Evolutionary conservation across 768 basidiomycete species (phyloP).

Genomic region (Lentinula boryana): DNA sequence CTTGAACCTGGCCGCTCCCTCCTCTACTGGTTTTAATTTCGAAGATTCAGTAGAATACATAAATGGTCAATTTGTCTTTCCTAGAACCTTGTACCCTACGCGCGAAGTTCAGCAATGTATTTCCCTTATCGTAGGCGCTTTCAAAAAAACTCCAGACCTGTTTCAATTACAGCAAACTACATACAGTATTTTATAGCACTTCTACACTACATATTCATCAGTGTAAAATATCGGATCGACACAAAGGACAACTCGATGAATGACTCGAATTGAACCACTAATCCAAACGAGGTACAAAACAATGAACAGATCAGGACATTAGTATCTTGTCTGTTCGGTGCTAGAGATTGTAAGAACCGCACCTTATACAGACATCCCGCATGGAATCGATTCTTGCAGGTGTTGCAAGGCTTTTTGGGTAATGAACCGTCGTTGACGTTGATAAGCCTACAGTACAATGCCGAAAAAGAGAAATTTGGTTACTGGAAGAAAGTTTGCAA

Average conservation of each 20-base stretch:
- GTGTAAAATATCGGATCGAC: constrained; percentile 71
- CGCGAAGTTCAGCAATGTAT: too few species aligned
- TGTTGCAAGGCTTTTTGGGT: constrained; percentile 88
- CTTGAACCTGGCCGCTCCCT: not conserved
- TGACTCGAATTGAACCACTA: constrained; percentile 91
- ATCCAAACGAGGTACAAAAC: not conserved
- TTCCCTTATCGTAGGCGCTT: too few species aligned
- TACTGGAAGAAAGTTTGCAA: not conserved
- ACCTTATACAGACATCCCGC: constrained; percentile 89
- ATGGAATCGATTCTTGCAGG: constrained; percentile 93
- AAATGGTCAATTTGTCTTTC: too few species aligned
- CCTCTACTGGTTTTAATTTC: too few species aligned
- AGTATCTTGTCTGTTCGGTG: not conserved
- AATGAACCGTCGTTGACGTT: constrained; percentile 83
- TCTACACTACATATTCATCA: not conserved
- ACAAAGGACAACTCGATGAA: constrained; percentile 87
- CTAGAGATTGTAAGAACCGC: constrained; percentile 7
- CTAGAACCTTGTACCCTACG: too few species aligned
- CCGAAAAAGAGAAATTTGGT: not conserved
- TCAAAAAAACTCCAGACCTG: too few species aligned
- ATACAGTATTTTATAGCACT: not conserved
- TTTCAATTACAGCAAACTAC: not conserved
- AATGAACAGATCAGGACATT: constrained; percentile 3
- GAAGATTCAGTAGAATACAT: too few species aligned
- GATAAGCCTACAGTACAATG: constrained; percentile 61